Base-by-base conservation (phyloP, 164 flowering plant species). In the Kalanchoe fedtschenkoi region DNA sequence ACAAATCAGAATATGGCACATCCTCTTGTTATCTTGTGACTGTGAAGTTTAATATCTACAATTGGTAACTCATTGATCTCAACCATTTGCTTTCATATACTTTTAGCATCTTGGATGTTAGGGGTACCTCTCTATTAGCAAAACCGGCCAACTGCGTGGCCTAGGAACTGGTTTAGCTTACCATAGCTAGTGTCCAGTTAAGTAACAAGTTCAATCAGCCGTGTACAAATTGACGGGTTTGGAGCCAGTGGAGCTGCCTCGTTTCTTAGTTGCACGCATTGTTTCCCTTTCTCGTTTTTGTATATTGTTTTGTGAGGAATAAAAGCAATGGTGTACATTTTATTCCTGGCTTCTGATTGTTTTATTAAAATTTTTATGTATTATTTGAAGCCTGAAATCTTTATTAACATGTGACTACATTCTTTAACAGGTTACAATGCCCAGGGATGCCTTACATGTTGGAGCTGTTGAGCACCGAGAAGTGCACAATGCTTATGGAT, bases 391-490 rank as follows among this genome's bases (percentile, higher is more conserved):
- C 10, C 17, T 2, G 39, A 51, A 9, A 51, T 51, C 16, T 26
- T 26, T 9, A 51, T 11, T 44, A 44, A 47, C 10, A 24, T 22
- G 28, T 47, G 29, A 47, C 28, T 7, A 8, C 22, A 21, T 22
- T 47, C 16, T 8, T 62, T 4, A 57, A 38, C 78, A 95, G 99
- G 77, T 91, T 39, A 76, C 95, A 43, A 91, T 95, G 99, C 99
- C 99, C n/a, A 83, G 99, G 72, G 96, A 95, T 85, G 96, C 96
- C 63, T 66, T 91, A 64, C 99, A 95, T 76, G 47, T 76, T 72
- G 99, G 92, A 64, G 84, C 79, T 58, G 79, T 80, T 17, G 99
- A 91, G 72, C 95, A 91, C 71, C 79, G 99, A n/a, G 97, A 95
- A 64, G 34, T 95, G 47, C 99, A 95, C 70, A 95, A 95, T 81